Evolutionary conservation across 208 protist genomes (phyloP).

Genomic region (Acanthamoeba royreba): DNA sequence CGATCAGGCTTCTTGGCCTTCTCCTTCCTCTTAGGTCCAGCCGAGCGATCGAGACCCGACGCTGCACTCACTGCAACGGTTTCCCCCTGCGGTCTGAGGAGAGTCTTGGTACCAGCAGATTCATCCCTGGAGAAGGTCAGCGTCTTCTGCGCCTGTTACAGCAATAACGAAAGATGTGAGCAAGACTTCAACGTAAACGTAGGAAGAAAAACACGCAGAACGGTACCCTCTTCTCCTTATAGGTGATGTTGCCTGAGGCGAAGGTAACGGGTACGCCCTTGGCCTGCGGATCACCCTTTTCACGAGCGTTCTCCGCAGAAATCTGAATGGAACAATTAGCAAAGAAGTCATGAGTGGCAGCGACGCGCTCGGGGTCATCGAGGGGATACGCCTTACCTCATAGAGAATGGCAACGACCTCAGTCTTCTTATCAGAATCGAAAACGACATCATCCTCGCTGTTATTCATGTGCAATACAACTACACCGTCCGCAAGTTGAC

Average conservation of each 20-base stretch:
- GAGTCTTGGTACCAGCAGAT: not conserved
- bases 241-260: not conserved
- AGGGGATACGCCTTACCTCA: not conserved
- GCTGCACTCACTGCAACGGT: not conserved
- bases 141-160: not conserved
- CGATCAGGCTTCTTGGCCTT: conserved; percentile 28
- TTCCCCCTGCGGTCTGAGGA: not conserved
- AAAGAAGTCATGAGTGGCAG: not conserved
- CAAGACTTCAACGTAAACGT: not conserved
- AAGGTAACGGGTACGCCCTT: conserved; percentile 35
- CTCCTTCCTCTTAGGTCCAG: conserved; percentile 23
- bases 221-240: not conserved
- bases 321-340: not conserved
- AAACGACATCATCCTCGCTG: not conserved
- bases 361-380: not conserved
- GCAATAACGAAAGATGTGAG: not conserved
- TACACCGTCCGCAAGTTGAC: not conserved
- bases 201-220: not conserved
- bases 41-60: not conserved
- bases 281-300: not conserved
- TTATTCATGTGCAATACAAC: conserved; percentile 28
- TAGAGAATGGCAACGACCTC: conserved; percentile 71
- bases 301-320: not conserved
- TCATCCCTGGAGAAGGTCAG: conserved; percentile 7
- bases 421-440: conserved; percentile 78